Evolutionary conservation across 345 rosid species (phyloP).

Genomic region (Anastatica hierochuntica): DNA sequence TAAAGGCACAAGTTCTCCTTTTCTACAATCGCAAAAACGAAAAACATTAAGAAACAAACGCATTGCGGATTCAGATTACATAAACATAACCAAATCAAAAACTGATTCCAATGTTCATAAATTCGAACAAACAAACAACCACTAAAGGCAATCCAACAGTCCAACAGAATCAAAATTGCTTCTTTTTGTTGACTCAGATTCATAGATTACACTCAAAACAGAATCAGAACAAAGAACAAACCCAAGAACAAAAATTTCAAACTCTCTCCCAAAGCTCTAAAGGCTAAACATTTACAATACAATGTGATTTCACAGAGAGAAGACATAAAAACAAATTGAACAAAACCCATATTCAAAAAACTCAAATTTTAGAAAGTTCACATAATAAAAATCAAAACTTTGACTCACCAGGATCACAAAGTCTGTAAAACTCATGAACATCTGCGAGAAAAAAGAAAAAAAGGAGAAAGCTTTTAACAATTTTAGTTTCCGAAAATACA

Average conservation of each 20-base stretch:
- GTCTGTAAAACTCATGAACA: conserved; percentile 58
- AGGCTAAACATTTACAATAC: too few species aligned
- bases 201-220: neutral
- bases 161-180: too few species aligned
- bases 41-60: neutral
- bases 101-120: neutral
- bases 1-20: conserved; percentile 84
- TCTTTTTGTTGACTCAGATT: neutral
- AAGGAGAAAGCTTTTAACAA: neutral
- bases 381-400: conserved; percentile 19
- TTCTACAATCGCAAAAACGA: conserved; percentile 32
- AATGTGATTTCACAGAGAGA: too few species aligned
- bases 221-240: neutral
- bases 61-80: neutral
- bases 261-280: too few species aligned
- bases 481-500: neutral
- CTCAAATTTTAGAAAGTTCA: neutral
- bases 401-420: conserved; percentile 67
- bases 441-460: conserved; percentile 32
- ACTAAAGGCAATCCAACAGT: too few species aligned
- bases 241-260: too few species aligned
- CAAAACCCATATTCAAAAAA: neutral
- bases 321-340: too few species aligned
- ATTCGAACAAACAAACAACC: neutral
- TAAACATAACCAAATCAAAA: neutral